Evolutionary conservation across 2,329 filamentous ascomycete species (phyloP), one percentile per base, ranked within the genome.

Genomic region (Neonectria sp.): DNA sequence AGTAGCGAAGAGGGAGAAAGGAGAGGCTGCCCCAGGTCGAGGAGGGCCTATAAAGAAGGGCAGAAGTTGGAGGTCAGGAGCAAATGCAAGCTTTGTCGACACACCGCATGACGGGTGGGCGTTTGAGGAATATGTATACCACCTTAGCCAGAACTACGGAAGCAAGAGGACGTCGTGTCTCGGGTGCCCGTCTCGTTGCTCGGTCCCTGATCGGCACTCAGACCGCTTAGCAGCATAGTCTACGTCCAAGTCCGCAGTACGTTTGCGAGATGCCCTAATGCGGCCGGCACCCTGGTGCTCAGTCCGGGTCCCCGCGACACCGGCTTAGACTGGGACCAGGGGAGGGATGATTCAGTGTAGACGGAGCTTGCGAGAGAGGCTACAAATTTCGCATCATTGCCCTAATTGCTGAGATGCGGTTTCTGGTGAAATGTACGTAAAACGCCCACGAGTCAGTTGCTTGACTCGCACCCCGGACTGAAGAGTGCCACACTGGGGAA

Each of bases 381-480:
- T 27, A 17, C 46, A 5, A 3, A 6, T 27, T 51, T n/a, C 27
- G 8, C 45, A 25, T 27, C 4, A 0, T 27, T 13, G 24, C 3
- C 45, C 6, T 0, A n/a, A 7, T 17, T 3, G 5, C 6, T 6
- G 15, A 40, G n/a, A n/a, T 6, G 15, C 17, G 37, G 37, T 17
- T 40, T n/a, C 37, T n/a, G 15, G 5, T 40, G 9, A 27, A 27
- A 6, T 27, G 24, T 43, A 21, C 48, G 27, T 31, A 29, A 51
- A 43, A 43, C 13, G 29, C 15, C 31, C 48, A 51, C 48, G 48
- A 51, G 48, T 51, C 48, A 51, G 25, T 31, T 8, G 25, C 48
- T 31, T 31, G 48, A 31, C 48, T n/a, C 48, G 48, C 48, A 11
- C 48, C 48, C 48, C 25, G 8, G 48, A 29, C 27, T 17, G 25